These are phyloP conservation scores for Centaurea solstitialis DNA, from an alignment of 129 eudicot species.

Conservation along the genomic window DNA sequence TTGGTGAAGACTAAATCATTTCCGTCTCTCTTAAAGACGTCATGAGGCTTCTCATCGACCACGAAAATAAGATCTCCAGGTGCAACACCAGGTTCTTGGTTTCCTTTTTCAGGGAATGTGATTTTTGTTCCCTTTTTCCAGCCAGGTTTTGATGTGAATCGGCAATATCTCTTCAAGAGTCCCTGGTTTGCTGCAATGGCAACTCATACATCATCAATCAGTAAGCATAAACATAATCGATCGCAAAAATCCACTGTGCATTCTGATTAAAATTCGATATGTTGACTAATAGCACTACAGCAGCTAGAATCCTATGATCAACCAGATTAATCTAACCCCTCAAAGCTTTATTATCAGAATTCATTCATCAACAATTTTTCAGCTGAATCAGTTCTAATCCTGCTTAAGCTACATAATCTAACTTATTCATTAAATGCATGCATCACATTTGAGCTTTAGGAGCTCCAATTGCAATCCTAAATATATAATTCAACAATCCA, in stretches of 20 bases:
- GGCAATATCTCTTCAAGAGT: slow-evolving; percentile 78
- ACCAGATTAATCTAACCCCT: background rate
- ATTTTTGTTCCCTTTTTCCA: slow-evolving; percentile 93
- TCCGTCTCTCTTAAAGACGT: slow-evolving; percentile 76
- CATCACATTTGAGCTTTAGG: background rate
- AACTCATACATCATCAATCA: slow-evolving; percentile 10
- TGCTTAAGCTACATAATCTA: background rate
- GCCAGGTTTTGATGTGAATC: slow-evolving; percentile 82
- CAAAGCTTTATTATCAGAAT: background rate
- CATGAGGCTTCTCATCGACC: slow-evolving; percentile 79
- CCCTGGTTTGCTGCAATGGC: slow-evolving; percentile 63
- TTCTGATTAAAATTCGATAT: background rate
- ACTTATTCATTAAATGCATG: background rate
- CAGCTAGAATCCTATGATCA: background rate
- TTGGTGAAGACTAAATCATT: slow-evolving; percentile 67
- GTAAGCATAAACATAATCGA: slow-evolving; percentile 3
- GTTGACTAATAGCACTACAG: background rate
- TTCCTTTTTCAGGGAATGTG: slow-evolving; percentile 88
- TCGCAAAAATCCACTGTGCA: no score
- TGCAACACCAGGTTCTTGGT: slow-evolving; percentile 68
- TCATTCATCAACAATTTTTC: background rate
- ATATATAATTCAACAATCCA: background rate
- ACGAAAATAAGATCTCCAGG: slow-evolving; percentile 86
- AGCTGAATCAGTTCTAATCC: background rate
- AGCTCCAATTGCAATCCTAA: background rate